These are phyloP conservation scores for Wickerhamomyces mucosus DNA, from an alignment of 805 yeast genomes.

Conservation along the genomic window DNA sequence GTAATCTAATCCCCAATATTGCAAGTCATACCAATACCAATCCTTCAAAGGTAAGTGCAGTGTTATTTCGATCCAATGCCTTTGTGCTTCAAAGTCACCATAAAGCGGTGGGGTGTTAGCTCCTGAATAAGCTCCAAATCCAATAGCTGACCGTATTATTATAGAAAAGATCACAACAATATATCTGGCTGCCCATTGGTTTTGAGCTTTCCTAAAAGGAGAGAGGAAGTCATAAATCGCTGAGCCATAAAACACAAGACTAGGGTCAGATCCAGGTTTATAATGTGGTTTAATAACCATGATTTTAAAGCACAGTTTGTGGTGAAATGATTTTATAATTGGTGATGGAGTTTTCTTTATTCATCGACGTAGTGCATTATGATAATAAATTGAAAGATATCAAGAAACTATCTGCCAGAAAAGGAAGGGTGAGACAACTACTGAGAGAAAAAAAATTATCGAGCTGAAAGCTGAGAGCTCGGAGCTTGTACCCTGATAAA, in stretches of 20 bases:
- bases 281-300: not conserved
- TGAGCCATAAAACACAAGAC: conserved; percentile 35
- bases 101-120: conserved; percentile 58
- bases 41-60: conserved; percentile 56
- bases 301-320: no score
- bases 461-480: no score
- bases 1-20: conserved; percentile 95
- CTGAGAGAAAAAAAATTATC: no score
- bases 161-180: conserved; percentile 64
- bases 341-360: no score
- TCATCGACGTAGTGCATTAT: no score
- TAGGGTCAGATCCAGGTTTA: conserved; percentile 17
- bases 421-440: no score
- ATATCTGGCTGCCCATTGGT: conserved; percentile 86
- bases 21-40: conserved; percentile 87
- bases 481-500: no score
- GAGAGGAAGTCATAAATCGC: conserved; percentile 73
- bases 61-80: conserved; percentile 97
- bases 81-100: conserved; percentile 97
- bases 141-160: conserved; percentile 74
- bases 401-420: no score
- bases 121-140: conserved; percentile 86
- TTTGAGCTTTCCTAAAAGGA: conserved; percentile 71
- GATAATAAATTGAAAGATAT: no score
- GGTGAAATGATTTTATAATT: no score